Conservation (phyloP, 495 filamentous ascomycete species). For the Rostrohypoxylon terebratum region DNA sequence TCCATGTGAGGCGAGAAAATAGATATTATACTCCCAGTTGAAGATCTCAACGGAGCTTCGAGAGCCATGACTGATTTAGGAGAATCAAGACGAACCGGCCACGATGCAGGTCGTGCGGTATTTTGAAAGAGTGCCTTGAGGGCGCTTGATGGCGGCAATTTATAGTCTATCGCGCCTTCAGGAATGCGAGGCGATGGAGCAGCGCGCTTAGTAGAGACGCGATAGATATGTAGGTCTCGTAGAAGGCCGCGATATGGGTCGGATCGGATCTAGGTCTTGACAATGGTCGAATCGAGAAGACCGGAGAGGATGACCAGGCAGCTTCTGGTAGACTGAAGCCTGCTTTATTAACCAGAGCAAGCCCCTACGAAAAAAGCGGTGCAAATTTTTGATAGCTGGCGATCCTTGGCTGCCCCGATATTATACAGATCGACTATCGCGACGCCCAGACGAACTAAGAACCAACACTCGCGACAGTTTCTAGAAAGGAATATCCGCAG, state of each 20-base stretch:
- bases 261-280: constrained; percentile 40
- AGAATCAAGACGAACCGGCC: constrained; percentile 18
- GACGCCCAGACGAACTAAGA: constrained; percentile 18
- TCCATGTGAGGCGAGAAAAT: constrained; percentile 70
- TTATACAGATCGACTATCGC: constrained; percentile 21
- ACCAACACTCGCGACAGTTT: constrained; percentile 24
- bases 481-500: constrained; percentile 16
- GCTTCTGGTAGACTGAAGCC: neutral
- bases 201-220: constrained; percentile 42
- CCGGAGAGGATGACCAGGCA: constrained; percentile 17
- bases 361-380: constrained; percentile 22
- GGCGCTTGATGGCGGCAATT: constrained; percentile 38
- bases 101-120: constrained; percentile 24
- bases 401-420: constrained; percentile 16
- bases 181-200: constrained; percentile 5
- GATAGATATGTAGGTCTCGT: constrained; percentile 36
- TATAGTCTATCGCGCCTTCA: constrained; percentile 31
- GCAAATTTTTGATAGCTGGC: constrained; percentile 12
- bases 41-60: constrained; percentile 67
- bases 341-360: constrained; percentile 17
- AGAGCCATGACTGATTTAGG: constrained; percentile 63
- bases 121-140: constrained; percentile 26
- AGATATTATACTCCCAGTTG: constrained; percentile 66
- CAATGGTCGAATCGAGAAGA: constrained; percentile 33
- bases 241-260: constrained; percentile 37